Percentiles rank a stretch among this genome's conserved stretches.
These are phyloP conservation scores for Clavispora carvajalis DNA, from an alignment of 805 yeast species.

Conservation along the genomic window DNA sequence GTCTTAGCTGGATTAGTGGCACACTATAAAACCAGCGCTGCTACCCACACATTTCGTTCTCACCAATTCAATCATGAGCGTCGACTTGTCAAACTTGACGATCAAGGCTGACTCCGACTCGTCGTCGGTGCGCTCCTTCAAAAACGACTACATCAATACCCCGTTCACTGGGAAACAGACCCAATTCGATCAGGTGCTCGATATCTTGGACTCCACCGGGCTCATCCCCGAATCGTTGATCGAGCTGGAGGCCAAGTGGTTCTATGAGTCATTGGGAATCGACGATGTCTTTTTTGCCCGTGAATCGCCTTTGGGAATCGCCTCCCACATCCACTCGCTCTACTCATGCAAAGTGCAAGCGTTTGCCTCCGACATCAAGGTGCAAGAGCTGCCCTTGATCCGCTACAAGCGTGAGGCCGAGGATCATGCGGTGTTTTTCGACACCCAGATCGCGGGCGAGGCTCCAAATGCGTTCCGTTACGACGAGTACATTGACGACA, in stretches of 20 bases:
- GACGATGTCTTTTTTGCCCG: conserved; percentile 90
- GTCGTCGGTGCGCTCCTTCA: conserved; percentile 26
- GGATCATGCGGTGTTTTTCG: conserved; percentile 89
- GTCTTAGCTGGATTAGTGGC: neutral
- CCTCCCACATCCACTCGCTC: conserved; percentile 77
- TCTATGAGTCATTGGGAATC: conserved; percentile 80
- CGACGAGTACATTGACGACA: conserved; percentile 76
- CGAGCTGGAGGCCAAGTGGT: conserved; percentile 85
- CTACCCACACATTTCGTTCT: no score
- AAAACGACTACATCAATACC: conserved; percentile 64
- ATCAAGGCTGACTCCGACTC: conserved; percentile 22
- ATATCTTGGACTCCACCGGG: conserved; percentile 73
- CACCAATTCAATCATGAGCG: conserved; percentile 9
- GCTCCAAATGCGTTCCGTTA: conserved; percentile 31
- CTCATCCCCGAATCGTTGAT: conserved; percentile 84
- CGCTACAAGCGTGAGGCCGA: conserved; percentile 74
- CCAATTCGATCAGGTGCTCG: conserved; percentile 79
- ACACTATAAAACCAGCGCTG: neutral
- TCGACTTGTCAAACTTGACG: conserved; percentile 13
- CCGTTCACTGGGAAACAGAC: conserved; percentile 76
- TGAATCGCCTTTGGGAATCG: conserved; percentile 75
- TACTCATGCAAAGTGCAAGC: conserved; percentile 94
- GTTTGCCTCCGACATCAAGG: conserved; percentile 50
- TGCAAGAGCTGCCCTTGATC: conserved; percentile 50
- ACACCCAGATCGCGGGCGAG: conserved; percentile 52